A percentile compares a stretch with the other conserved stretches of the same genome.
Conservation (phyloP, 2,329 filamentous ascomycete species). For the Pestalotiopsis sp. region DNA sequence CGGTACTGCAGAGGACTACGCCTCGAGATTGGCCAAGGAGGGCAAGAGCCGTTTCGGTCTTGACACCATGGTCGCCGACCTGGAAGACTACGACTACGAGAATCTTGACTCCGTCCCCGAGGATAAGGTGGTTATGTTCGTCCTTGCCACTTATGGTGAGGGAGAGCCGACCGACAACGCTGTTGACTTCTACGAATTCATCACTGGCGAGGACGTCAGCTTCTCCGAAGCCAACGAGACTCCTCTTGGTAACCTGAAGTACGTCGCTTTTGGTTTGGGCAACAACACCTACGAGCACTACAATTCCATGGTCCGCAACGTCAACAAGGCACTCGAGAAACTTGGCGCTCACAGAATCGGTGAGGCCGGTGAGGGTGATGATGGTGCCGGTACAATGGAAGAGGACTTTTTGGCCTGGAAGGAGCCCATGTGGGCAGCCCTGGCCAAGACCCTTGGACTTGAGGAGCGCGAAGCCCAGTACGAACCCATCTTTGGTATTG, state of each 20-base stretch:
- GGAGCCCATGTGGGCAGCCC: constrained; percentile 94
- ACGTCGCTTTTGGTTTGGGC: constrained; percentile 92
- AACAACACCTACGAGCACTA: constrained; percentile 99
- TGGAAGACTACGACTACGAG: constrained; percentile 97
- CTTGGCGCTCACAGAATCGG: constrained; percentile 86
- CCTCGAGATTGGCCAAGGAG: constrained; percentile 93
- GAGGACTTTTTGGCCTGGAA: constrained; percentile 99
- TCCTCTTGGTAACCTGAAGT: constrained; percentile 82
- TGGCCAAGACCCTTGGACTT: constrained; percentile 81
- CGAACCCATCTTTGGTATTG: constrained; percentile 86
- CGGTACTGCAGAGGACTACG: constrained; percentile 97
- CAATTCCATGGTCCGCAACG: constrained; percentile 95
- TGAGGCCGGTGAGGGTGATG: constrained; percentile 90
- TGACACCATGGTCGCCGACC: constrained; percentile 96
- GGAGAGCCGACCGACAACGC: constrained; percentile 98
- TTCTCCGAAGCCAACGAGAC: constrained; percentile 78
- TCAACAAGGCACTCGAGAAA: constrained; percentile 79
- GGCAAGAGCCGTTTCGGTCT: constrained; percentile 94
- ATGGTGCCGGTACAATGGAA: constrained; percentile 98
- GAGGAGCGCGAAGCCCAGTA: constrained; percentile 97
- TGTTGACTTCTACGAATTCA: constrained; percentile 98
- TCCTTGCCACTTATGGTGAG: constrained; percentile 96
- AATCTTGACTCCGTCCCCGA: constrained; percentile 84
- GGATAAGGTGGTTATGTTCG: constrained; percentile 93
- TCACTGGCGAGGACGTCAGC: constrained; percentile 76